Evolutionary conservation across 768 basidiomycete genomes (phyloP), one percentile per base, ranked within the genome.

Genomic region (Scleroderma bovista): DNA sequence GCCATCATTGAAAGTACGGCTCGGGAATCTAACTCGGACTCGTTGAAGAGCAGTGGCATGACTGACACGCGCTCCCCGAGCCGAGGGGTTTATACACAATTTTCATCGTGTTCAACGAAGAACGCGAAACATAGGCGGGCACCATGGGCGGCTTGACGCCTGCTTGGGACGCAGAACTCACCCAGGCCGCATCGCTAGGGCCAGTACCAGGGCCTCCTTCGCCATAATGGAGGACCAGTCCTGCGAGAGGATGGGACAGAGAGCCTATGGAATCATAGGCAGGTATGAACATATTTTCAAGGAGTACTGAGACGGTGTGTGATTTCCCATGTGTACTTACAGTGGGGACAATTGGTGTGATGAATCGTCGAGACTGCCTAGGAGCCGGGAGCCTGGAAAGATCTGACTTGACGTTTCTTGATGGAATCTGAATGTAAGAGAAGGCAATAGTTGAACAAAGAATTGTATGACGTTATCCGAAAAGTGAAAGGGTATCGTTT

Each of bases 1-100:
- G 84, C 80, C 86, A 88, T 88, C 80, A 88, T 82, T 0, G 83
- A 83, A 22, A 87, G 56, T 50, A 88, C 80, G 0, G 85, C 82
- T 13, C 79, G 66, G 0, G 83, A 81, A 60, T 87, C 86, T 0
- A 87, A 71, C 50, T 88, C 86, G 3, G 72, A 65, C 51, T 81
- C 76, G 3, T 71, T 66, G 45, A 88, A 77, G 0, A 72, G 60
- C 9, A 88, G 60, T 0, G 84, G 79, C 45, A 76, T 69, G 0
- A 88, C 80, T 0, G 50, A 65, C 4, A 87, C 69, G 22, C 72
- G 66, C 0, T 57, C 46, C 1, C 80, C 79, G 3, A 85, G 1
- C 80, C 79, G 3, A 85, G 68, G 11, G 74, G 74, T 4, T 70
- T 66, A 52, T 86, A 86, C 1, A 81, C 75, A 3, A 63, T 54